phyloP scores from a whole-genome alignment of 2,329 filamentous ascomycete genomes.

The Fusarium haematococcum region DNA sequence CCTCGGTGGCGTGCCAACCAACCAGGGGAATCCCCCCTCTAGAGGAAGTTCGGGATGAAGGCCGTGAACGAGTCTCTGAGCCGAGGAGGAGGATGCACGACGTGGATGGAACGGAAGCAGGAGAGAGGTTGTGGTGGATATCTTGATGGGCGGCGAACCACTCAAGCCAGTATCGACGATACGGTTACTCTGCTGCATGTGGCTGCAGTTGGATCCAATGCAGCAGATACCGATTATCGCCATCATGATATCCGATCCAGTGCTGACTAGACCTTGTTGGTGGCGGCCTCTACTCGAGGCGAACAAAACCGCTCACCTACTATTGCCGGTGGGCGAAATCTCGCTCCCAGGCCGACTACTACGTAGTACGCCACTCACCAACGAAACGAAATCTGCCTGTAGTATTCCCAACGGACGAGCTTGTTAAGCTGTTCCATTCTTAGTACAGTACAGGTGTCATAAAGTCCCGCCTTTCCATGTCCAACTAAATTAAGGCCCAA shows the following conservation, averaged over 20 bases:
- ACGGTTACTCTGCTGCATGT: background rate
- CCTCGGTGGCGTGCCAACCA: conserved; percentile 41
- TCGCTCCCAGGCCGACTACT: background rate
- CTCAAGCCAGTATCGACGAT: background rate
- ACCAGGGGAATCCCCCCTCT: conserved; percentile 31
- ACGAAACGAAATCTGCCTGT: background rate
- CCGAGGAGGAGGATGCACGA: background rate
- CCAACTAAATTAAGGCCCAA: conserved; percentile 12
- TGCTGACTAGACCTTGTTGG: conserved; percentile 5
- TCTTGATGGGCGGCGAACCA: background rate
- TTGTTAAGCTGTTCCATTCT: background rate
- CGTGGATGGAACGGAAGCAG: background rate
- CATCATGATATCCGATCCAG: conserved; percentile 29
- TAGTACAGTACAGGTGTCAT: conserved; percentile 3
- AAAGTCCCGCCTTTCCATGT: background rate
- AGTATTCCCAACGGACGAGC: background rate
- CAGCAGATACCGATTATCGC: background rate
- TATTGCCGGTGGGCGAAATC: background rate
- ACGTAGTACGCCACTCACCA: conserved; percentile 1
- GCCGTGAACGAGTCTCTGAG: background rate
- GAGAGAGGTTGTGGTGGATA: background rate
- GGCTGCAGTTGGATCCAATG: background rate
- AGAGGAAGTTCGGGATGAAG: background rate
- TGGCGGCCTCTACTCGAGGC: background rate
- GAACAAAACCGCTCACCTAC: background rate